Evolutionary conservation across 306 rosid genomes (phyloP).

Genomic region (Citrullus amarus): DNA sequence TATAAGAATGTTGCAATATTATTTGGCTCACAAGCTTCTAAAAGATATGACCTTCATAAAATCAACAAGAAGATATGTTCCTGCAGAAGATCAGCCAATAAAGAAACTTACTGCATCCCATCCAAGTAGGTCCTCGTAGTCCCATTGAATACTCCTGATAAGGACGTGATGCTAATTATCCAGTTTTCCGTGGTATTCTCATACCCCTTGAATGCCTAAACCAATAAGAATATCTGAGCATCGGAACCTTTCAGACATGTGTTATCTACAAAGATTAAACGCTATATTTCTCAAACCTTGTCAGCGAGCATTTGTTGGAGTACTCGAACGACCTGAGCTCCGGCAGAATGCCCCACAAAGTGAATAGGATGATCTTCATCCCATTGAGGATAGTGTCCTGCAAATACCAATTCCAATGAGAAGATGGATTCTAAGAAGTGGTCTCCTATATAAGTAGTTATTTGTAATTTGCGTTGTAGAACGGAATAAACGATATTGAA

Average conservation of each 20-base stretch:
- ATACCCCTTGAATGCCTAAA: conserved; percentile 67
- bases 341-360: conserved; percentile 93
- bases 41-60: not conserved
- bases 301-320: conserved; percentile 98
- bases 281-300: conserved; percentile 38
- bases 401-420: conserved; percentile 11
- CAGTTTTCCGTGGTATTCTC: conserved; percentile 73
- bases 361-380: conserved; percentile 92
- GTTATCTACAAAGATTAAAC: not conserved
- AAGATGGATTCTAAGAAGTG: not conserved
- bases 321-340: conserved; percentile 90
- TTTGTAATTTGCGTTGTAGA: no score
- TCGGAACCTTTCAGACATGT: not conserved
- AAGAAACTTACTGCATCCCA: conserved; percentile 83
- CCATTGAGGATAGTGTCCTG: conserved; percentile 96
- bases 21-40: not conserved
- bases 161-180: conserved; percentile 70
- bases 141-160: conserved; percentile 97
- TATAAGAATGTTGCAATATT: not conserved
- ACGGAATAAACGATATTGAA: not conserved
- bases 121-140: conserved; percentile 88
- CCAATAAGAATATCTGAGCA: conserved; percentile 15
- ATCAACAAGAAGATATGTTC: not conserved
- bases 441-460: not conserved
- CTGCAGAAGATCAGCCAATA: not conserved